phyloP scores from a whole-genome alignment of 768 basidiomycete genomes.

The Leccinum variicolor region DNA sequence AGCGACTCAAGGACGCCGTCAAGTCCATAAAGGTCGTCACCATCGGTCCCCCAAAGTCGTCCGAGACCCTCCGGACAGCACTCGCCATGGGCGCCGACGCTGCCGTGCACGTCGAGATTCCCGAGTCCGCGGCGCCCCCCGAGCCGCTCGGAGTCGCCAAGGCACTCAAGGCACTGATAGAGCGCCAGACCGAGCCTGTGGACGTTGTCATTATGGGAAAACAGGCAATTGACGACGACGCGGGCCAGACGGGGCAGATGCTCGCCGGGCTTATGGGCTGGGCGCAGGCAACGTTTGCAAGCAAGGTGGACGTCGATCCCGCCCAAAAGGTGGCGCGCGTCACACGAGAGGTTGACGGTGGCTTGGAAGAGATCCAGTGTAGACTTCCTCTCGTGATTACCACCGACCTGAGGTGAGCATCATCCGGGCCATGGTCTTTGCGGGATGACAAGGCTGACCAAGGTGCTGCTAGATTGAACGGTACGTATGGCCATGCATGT shows the following conservation, averaged over 20 bases:
- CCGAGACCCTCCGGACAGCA: slow-evolving; percentile 91
- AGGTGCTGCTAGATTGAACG: slow-evolving; percentile 56
- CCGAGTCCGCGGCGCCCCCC: slow-evolving; percentile 66
- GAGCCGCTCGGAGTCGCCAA: slow-evolving; percentile 93
- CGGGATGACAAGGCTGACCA: not conserved
- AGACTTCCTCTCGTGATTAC: slow-evolving; percentile 83
- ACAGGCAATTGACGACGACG: slow-evolving; percentile 97
- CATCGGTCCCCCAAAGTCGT: slow-evolving; percentile 89
- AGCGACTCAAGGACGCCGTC: slow-evolving; percentile 70
- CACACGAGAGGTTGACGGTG: slow-evolving; percentile 92
- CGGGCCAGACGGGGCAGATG: slow-evolving; percentile 96
- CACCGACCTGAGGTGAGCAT: slow-evolving; percentile 82
- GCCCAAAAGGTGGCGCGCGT: slow-evolving; percentile 65
- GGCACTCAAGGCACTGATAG: slow-evolving; percentile 73
- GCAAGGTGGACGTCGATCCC: slow-evolving; percentile 72
- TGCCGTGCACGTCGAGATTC: slow-evolving; percentile 85
- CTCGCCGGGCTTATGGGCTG: slow-evolving; percentile 88
- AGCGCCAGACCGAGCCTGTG: slow-evolving; percentile 53
- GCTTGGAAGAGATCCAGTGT: slow-evolving; percentile 78
- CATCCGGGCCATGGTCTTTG: not conserved
- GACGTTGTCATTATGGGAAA: slow-evolving; percentile 96
- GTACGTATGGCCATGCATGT: slow-evolving; percentile 34
- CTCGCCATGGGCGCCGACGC: slow-evolving; percentile 98
- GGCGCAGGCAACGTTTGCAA: slow-evolving; percentile 95
- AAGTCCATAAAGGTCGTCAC: slow-evolving; percentile 88